phyloP scores from a whole-genome alignment of 768 basidiomycete species.

The Pleurotus ostreatus region DNA sequence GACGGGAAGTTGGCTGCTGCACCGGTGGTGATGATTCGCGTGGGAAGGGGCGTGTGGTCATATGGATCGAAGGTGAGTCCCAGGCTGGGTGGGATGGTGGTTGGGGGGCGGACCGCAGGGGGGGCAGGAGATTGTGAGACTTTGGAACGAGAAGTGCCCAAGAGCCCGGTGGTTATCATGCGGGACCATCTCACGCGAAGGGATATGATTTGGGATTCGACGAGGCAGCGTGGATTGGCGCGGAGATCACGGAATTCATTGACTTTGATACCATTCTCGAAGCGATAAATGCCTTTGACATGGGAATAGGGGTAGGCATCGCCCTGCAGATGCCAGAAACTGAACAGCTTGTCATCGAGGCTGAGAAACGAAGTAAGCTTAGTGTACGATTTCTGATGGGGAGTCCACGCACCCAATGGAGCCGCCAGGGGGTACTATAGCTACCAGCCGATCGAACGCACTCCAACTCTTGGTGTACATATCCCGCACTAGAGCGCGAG shows the following conservation, averaged over 20 bases:
- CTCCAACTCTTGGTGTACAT: slow-evolving; percentile 95
- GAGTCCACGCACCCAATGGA: slow-evolving; percentile 62
- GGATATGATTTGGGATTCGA: slow-evolving; percentile 77
- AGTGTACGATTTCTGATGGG: background rate
- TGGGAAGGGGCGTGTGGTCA: slow-evolving; percentile 61
- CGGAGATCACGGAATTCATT: slow-evolving; percentile 86
- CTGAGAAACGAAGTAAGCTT: slow-evolving; percentile 28
- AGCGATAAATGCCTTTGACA: slow-evolving; percentile 82
- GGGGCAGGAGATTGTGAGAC: slow-evolving; percentile 25
- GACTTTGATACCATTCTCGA: slow-evolving; percentile 86
- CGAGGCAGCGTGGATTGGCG: slow-evolving; percentile 82
- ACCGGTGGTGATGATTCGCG: slow-evolving; percentile 66
- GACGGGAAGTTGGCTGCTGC: slow-evolving; percentile 84
- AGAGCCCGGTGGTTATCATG: slow-evolving; percentile 64
- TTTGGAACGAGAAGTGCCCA: slow-evolving; percentile 37
- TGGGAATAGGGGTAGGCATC: slow-evolving; percentile 74
- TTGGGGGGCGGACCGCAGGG: slow-evolving; percentile 20
- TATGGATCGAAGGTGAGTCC: slow-evolving; percentile 80
- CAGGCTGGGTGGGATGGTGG: slow-evolving; percentile 36
- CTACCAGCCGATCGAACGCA: slow-evolving; percentile 83
- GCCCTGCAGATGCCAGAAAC: slow-evolving; percentile 82
- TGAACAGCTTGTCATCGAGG: slow-evolving; percentile 89
- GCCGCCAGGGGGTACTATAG: slow-evolving; percentile 87
- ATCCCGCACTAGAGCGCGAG: slow-evolving; percentile 79
- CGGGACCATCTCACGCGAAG: slow-evolving; percentile 82